These are phyloP conservation scores for Suillus ampliporus DNA, from an alignment of 768 basidiomycete species.

Conservation along the genomic window DNA sequence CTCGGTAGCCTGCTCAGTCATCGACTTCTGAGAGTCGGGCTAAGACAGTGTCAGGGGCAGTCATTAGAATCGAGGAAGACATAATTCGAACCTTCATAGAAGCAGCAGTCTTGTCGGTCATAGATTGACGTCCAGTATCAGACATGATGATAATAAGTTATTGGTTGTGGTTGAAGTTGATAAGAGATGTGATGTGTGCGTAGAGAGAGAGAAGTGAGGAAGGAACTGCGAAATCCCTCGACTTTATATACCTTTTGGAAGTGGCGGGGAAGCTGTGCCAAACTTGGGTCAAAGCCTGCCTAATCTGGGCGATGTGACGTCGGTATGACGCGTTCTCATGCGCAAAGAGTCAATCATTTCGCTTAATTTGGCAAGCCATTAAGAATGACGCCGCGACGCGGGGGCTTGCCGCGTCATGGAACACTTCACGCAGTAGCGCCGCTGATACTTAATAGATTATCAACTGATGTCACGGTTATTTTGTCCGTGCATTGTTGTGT, in stretches of 20 bases:
- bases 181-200: not conserved
- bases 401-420: too few relatives aligned
- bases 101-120: constrained; percentile 60
- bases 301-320: constrained; percentile 12
- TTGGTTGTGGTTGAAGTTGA: not conserved
- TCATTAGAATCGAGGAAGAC: not conserved
- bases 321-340: constrained; percentile 14
- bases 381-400: not conserved
- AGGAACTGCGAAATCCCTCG: not conserved
- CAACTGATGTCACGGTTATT: too few relatives aligned
- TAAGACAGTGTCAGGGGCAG: constrained; percentile 21
- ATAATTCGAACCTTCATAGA: constrained; percentile 50
- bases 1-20: constrained; percentile 56
- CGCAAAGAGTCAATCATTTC: not conserved
- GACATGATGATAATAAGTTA: constrained; percentile 49
- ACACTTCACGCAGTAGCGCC: too few relatives aligned
- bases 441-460: too few relatives aligned
- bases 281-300: too few relatives aligned
- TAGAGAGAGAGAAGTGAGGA: not conserved
- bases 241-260: constrained; percentile 15
- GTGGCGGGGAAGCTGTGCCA: not conserved
- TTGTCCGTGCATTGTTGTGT: too few relatives aligned
- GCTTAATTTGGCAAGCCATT: constrained; percentile 6
- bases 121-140: constrained; percentile 60
- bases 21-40: constrained; percentile 67